These are phyloP conservation scores for Marvania coccoides DNA, from an alignment of 139 green algal genomes.

Conservation along the genomic window DNA sequence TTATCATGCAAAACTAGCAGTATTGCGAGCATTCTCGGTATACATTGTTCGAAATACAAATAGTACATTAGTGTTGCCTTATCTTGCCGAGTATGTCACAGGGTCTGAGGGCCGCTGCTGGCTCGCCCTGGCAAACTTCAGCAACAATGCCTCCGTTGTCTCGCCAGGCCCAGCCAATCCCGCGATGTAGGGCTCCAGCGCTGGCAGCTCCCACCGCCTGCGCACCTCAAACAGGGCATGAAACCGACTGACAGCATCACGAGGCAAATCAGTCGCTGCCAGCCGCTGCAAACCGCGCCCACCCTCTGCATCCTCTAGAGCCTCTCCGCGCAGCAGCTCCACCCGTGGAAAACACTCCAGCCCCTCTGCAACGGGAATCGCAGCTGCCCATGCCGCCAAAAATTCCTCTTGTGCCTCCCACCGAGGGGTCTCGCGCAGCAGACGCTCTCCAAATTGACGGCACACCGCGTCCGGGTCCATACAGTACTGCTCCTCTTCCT, in stretches of 20 bases:
- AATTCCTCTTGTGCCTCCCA: constrained; percentile 18
- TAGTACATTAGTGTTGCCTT: no score
- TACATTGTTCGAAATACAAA: no score
- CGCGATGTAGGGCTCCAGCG: constrained; percentile 49
- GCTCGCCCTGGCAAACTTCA: constrained; percentile 45
- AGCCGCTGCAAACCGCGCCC: constrained; percentile 24
- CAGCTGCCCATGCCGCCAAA: constrained; percentile 8
- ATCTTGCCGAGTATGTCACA: constrained; percentile 38
- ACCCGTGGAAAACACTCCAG: constrained; percentile 24
- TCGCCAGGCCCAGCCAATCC: constrained; percentile 43
- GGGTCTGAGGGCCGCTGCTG: constrained; percentile 39
- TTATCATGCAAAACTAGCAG: no score
- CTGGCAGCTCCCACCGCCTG: constrained; percentile 35
- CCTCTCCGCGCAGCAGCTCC: constrained; percentile 36
- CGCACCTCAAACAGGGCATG: constrained; percentile 42
- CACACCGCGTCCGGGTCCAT: constrained; percentile 16
- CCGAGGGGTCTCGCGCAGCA: constrained; percentile 4
- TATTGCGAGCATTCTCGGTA: no score
- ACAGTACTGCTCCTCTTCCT: not conserved
- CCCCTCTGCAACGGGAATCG: constrained; percentile 8
- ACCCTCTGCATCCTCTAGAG: constrained; percentile 15
- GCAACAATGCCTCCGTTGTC: constrained; percentile 50
- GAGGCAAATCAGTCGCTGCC: constrained; percentile 30
- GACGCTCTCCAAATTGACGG: constrained; percentile 10
- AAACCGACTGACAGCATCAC: constrained; percentile 43